phyloP scores from a whole-genome alignment of 225 moss, liverwort and hornwort genomes.

The Pseudoscleropodium purum region DNA sequence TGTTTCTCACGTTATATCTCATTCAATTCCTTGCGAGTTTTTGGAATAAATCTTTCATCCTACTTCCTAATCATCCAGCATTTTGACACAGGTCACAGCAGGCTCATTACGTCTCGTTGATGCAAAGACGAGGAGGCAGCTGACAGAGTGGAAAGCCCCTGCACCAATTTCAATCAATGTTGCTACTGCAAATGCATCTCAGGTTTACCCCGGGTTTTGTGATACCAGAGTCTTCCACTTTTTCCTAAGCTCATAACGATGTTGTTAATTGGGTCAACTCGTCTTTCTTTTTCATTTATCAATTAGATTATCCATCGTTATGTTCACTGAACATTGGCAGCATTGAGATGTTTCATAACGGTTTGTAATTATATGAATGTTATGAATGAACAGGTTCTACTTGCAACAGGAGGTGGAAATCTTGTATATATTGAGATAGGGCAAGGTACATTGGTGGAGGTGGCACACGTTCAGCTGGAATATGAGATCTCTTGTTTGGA shows the following conservation, averaged over 20 bases:
- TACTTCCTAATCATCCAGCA: not conserved
- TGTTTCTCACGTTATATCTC: not conserved
- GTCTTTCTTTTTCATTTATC: conserved; percentile 1
- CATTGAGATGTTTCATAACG: not conserved
- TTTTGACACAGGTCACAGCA: conserved; percentile 70
- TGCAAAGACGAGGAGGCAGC: conserved; percentile 66
- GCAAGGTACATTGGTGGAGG: conserved; percentile 59
- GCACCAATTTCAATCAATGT: conserved; percentile 89
- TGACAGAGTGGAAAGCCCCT: conserved; percentile 96
- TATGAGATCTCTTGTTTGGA: conserved; percentile 95
- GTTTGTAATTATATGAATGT: not conserved
- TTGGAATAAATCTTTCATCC: not conserved
- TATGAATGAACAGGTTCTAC: conserved; percentile 61
- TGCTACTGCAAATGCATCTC: conserved; percentile 89
- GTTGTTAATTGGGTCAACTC: not conserved
- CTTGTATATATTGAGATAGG: conserved; percentile 93
- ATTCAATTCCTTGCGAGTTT: not conserved
- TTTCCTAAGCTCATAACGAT: not conserved
- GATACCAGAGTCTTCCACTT: not conserved
- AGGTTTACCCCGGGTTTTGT: conserved; percentile 34
- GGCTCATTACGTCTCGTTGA: conserved; percentile 83
- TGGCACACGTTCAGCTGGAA: conserved; percentile 84
- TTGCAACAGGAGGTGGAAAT: conserved; percentile 98
- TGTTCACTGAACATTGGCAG: not conserved
- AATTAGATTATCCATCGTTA: not conserved